Percentiles rank a stretch among this genome's conserved stretches.
Evolutionary conservation across 192 early-diverging fungal species (phyloP).

Genomic region (Ambispora gerdemannii): DNA sequence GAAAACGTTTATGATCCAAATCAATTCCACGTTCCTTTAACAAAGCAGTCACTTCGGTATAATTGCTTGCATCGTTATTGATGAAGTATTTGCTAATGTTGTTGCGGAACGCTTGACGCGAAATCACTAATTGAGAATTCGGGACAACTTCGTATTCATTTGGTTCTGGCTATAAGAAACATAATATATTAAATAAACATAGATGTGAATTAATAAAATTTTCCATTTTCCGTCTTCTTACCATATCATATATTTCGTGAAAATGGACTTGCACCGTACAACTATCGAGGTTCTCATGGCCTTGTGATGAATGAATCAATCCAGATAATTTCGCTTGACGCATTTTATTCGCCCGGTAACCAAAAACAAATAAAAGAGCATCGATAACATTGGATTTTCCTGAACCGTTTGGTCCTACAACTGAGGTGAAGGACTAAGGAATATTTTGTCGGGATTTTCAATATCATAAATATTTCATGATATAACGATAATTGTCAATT

Average conservation of each 20-base stretch:
- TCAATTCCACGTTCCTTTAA: conserved; percentile 87
- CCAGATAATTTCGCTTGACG: conserved; percentile 92
- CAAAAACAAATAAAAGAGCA: conserved; percentile 96
- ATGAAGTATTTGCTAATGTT: conserved; percentile 77
- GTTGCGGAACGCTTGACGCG: conserved; percentile 66
- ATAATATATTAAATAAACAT: neutral
- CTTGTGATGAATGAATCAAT: conserved; percentile 90
- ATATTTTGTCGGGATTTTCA: neutral
- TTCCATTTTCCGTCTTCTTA: conserved; percentile 30
- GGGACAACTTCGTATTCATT: conserved; percentile 60
- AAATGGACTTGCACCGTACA: conserved; percentile 95
- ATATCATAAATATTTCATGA: neutral
- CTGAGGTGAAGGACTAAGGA: conserved; percentile 55
- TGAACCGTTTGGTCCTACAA: conserved; percentile 97
- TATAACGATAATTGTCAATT: neutral
- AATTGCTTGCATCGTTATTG: conserved; percentile 63
- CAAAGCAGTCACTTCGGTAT: conserved; percentile 79
- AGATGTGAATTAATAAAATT: neutral
- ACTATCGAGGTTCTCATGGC: conserved; percentile 61
- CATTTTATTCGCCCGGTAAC: conserved; percentile 95
- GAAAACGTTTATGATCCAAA: conserved; percentile 95
- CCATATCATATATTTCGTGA: conserved; percentile 81
- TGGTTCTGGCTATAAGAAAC: conserved; percentile 51
- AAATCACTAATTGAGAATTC: conserved; percentile 71
- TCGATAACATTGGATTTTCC: conserved; percentile 99